Evolutionary conservation across 2,329 filamentous ascomycete species (phyloP).

Genomic region (Emergomyces pasteurianus): DNA sequence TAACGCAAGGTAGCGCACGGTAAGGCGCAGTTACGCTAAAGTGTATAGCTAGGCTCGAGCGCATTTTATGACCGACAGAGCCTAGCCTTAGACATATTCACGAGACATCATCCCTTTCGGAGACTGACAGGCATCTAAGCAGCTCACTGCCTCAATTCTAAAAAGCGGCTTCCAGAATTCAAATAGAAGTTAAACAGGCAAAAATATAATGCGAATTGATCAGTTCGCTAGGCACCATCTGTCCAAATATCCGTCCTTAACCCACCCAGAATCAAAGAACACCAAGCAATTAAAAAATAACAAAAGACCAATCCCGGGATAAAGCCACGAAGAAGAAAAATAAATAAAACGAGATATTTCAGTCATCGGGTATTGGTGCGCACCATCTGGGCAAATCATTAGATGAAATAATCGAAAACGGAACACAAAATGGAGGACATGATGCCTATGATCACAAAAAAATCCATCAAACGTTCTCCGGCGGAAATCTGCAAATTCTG

Average conservation of each 20-base stretch:
- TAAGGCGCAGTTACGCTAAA: not conserved
- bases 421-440: not conserved
- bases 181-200: not conserved
- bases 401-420: not conserved
- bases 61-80: not conserved
- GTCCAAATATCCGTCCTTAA: not conserved
- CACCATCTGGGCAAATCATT: not conserved
- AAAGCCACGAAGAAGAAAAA: not conserved
- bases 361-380: not conserved
- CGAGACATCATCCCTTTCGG: not conserved
- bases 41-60: too few relatives aligned
- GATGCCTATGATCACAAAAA: not conserved
- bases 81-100: not conserved
- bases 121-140: not conserved
- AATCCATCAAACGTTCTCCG: not conserved
- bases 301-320: not conserved
- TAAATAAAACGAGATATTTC: not conserved
- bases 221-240: not conserved
- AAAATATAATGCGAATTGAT: not conserved
- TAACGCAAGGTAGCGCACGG: not conserved
- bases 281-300: not conserved
- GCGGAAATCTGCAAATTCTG: not conserved
- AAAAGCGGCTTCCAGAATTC: not conserved
- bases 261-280: not conserved
- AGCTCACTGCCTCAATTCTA: not conserved